phyloP scores from a whole-genome alignment of 2,329 filamentous ascomycete species.

The Aspergillus sojae region DNA sequence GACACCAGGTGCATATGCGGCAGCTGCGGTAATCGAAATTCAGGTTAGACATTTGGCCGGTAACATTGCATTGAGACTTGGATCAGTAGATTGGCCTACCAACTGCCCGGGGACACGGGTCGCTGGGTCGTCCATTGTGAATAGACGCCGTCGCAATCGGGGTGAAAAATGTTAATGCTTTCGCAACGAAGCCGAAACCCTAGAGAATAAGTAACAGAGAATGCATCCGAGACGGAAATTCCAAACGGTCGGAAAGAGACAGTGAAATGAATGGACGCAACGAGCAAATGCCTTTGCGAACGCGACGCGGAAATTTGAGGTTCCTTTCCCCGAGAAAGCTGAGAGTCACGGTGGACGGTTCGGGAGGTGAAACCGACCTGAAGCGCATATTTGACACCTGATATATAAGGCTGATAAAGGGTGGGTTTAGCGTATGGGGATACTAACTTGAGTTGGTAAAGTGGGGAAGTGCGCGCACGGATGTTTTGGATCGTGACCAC shows the following conservation, averaged over 20 bases:
- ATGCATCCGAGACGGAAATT: constrained; percentile 16
- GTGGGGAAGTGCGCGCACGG: not conserved
- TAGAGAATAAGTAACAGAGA: constrained; percentile 5
- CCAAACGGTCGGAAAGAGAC: not conserved
- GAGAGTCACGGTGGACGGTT: constrained; percentile 17
- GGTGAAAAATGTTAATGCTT: constrained; percentile 13
- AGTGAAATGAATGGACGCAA: constrained; percentile 1
- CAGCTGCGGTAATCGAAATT: constrained; percentile 56
- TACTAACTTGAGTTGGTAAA: too few relatives aligned
- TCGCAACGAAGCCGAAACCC: constrained; percentile 14
- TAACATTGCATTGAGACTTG: constrained; percentile 7
- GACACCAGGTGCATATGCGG: constrained; percentile 90
- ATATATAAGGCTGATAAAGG: constrained; percentile 17
- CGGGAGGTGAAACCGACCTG: constrained; percentile 16
- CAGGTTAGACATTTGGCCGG: constrained; percentile 13
- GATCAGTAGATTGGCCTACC: constrained; percentile 36
- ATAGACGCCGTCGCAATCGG: constrained; percentile 20
- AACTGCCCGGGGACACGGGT: constrained; percentile 49
- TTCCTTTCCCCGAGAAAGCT: constrained; percentile 14
- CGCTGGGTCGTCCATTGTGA: constrained; percentile 50
- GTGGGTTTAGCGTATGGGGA: not conserved
- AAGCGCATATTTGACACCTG: constrained; percentile 25
- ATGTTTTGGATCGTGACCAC: not conserved
- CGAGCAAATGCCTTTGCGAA: constrained; percentile 18
- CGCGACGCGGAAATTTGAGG: constrained; percentile 44